phyloP scores from a whole-genome alignment of 2,329 filamentous ascomycete species.

The Thelonectria blattea region DNA sequence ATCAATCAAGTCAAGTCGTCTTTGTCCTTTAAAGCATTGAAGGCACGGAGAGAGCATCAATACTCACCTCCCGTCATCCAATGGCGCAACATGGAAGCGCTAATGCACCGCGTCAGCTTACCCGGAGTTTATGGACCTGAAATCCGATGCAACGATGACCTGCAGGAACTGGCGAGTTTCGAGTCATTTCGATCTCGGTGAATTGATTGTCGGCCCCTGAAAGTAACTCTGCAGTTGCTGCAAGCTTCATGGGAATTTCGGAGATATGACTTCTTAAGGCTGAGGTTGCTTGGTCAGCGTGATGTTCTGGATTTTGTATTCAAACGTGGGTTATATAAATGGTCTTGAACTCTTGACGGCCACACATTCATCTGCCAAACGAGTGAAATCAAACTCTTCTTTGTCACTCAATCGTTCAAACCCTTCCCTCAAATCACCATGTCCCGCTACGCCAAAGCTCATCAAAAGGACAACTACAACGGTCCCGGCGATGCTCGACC shows the following conservation, averaged over 20 bases:
- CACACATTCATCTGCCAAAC: not conserved
- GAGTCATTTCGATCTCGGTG: not conserved
- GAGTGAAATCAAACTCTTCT: no score
- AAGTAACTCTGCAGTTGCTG: not conserved
- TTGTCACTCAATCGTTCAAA: not conserved
- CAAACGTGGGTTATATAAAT: no score
- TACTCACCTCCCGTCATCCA: no score
- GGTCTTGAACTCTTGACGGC: not conserved
- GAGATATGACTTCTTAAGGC: no score
- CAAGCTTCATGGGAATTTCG: not conserved
- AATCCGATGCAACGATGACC: not conserved
- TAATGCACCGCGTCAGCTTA: not conserved
- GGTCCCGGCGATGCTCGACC: constrained; percentile 20
- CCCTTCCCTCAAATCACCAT: not conserved
- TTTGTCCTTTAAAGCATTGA: no score
- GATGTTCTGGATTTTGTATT: no score
- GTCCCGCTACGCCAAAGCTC: not conserved
- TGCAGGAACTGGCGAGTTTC: not conserved
- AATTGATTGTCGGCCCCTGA: not conserved
- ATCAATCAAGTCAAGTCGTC: no score
- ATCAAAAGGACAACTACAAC: not conserved
- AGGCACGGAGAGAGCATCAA: no score
- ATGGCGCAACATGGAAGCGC: no score
- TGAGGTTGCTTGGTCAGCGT: no score
- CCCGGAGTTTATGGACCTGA: not conserved